A percentile compares a stretch with the other conserved stretches of the same genome.
Evolutionary conservation across 139 green algal species (phyloP).

Genomic region (Spirogloea muscicola): DNA sequence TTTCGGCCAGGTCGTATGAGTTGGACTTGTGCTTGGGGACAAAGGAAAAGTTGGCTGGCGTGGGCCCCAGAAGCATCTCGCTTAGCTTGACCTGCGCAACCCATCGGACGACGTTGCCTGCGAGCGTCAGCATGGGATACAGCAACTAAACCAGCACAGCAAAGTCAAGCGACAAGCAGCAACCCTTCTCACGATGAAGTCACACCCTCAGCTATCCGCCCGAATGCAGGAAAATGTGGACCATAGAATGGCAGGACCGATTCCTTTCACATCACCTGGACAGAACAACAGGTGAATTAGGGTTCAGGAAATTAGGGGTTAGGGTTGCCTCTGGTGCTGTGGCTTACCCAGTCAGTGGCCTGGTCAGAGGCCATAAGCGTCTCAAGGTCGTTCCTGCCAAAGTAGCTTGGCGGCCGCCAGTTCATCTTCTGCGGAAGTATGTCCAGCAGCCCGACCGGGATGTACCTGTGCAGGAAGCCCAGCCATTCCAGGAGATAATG

Average conservation of each 20-base stretch:
- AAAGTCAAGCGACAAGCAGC: too few relatives aligned
- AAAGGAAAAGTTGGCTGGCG: slow-evolving; percentile 41
- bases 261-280: too few relatives aligned
- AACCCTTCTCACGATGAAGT: too few relatives aligned
- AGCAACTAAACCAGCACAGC: too few relatives aligned
- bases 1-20: slow-evolving; percentile 37
- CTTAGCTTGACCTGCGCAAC: slow-evolving; percentile 74
- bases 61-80: slow-evolving; percentile 87
- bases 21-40: slow-evolving; percentile 49
- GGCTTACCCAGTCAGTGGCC: slow-evolving; percentile 44
- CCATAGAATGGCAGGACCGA: too few relatives aligned
- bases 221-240: too few relatives aligned
- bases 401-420: slow-evolving; percentile 67
- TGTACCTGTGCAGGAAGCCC: slow-evolving; percentile 86
- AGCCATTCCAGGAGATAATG: slow-evolving; percentile 96
- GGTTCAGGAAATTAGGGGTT: too few relatives aligned
- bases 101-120: neutral
- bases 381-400: slow-evolving; percentile 76
- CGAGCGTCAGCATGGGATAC: neutral
- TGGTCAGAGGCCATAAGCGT: slow-evolving; percentile 71
- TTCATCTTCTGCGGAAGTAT: slow-evolving; percentile 67
- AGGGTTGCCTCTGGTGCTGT: too few relatives aligned
- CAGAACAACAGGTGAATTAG: too few relatives aligned
- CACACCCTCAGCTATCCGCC: too few relatives aligned
- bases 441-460: slow-evolving; percentile 91